Evolutionary conservation across 495 filamentous ascomycete genomes (phyloP).

Genomic region (Aspergillus leporis): DNA sequence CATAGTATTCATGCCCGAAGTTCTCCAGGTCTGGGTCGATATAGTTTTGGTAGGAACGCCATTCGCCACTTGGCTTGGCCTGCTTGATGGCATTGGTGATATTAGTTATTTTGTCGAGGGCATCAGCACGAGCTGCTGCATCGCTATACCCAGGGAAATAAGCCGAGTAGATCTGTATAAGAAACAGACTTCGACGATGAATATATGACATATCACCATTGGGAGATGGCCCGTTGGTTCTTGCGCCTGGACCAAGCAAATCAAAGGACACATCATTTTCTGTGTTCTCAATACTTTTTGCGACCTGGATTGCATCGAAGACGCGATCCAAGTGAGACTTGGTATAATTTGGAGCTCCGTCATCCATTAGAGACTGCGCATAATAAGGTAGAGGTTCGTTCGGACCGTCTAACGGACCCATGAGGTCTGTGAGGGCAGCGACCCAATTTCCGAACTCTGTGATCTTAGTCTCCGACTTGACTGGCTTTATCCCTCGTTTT

Average conservation of each 20-base stretch:
- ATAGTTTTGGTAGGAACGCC: slow-evolving; percentile 10
- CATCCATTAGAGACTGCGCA: slow-evolving; percentile 3
- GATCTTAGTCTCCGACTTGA: not conserved
- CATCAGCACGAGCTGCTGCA: not conserved
- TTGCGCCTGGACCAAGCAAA: not conserved
- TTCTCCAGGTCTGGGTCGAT: slow-evolving; percentile 6
- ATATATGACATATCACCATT: slow-evolving; percentile 5
- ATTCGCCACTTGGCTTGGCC: not conserved
- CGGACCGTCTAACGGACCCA: slow-evolving; percentile 5
- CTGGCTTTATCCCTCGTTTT: not conserved
- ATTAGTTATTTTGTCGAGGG: not conserved
- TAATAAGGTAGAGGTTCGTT: slow-evolving; percentile 4
- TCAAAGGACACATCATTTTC: slow-evolving; percentile 6
- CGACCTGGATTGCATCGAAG: not conserved
- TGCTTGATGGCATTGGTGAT: slow-evolving; percentile 4
- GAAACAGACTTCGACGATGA: slow-evolving; percentile 4
- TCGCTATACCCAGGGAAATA: slow-evolving; percentile 4
- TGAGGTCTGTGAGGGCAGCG: slow-evolving; percentile 6
- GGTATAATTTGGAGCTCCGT: not conserved
- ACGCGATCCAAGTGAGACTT: not conserved
- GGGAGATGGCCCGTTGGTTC: not conserved
- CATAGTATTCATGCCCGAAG: slow-evolving; percentile 5
- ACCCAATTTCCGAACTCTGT: not conserved
- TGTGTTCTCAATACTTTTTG: not conserved
- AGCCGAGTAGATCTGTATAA: slow-evolving; percentile 4